Conservation (phyloP, 2,329 filamentous ascomycete species). For the Fusarium marasasianum region DNA sequence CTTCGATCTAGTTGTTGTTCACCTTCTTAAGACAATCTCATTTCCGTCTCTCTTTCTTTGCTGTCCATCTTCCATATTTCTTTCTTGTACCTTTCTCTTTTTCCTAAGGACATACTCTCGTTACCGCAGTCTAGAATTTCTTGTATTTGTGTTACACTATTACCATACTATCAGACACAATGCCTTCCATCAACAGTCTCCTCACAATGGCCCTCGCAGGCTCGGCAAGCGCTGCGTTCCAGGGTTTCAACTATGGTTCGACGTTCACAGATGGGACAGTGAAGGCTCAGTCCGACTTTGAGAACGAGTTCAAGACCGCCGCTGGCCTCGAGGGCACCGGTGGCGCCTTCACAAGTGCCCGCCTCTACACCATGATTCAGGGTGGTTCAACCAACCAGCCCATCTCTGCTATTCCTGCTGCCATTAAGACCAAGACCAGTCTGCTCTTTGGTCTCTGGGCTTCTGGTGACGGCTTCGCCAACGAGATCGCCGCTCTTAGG, state of each 20-base stretch:
- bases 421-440: constrained; percentile 80
- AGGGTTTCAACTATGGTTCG: constrained; percentile 80
- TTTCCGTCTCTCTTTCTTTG: background rate
- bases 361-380: constrained; percentile 82
- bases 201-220: constrained; percentile 49
- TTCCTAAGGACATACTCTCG: constrained; percentile 24
- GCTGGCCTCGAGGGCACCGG: constrained; percentile 70
- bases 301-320: constrained; percentile 74
- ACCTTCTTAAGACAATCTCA: background rate
- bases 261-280: constrained; percentile 67
- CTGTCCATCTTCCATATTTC: background rate
- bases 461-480: constrained; percentile 75
- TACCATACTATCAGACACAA: constrained; percentile 25
- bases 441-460: constrained; percentile 88
- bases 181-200: constrained; percentile 47
- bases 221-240: constrained; percentile 52
- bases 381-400: constrained; percentile 69
- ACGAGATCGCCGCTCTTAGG: constrained; percentile 78
- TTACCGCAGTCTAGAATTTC: constrained; percentile 9
- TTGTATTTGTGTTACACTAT: background rate
- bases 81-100: constrained; percentile 1
- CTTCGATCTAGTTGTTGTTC: constrained; percentile 8
- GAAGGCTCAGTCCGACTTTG: constrained; percentile 72
- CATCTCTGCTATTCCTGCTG: constrained; percentile 81
- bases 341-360: constrained; percentile 72